Evolutionary conservation across 805 yeast species (phyloP).

Genomic region (Ogataea polymorpha): DNA sequence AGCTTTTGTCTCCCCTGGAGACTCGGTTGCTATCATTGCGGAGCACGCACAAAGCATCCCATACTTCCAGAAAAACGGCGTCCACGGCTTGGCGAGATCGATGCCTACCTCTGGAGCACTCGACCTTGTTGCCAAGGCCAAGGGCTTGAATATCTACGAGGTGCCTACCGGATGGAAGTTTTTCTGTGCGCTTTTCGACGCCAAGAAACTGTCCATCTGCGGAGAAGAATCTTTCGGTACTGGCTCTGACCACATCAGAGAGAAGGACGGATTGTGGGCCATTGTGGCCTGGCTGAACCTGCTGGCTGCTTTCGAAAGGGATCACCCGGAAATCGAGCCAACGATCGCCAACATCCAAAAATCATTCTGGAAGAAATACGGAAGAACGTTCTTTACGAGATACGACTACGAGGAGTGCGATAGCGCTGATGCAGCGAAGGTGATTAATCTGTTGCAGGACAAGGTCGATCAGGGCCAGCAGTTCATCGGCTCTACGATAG

Average conservation of each 20-base stretch:
- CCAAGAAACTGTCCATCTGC: constrained; percentile 88
- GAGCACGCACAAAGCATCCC: constrained; percentile 89
- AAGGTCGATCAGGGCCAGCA: constrained; percentile 32
- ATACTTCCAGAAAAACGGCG: constrained; percentile 82
- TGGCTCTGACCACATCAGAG: constrained; percentile 95
- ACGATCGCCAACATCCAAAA: constrained; percentile 78
- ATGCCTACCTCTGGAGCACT: constrained; percentile 97
- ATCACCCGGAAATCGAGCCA: constrained; percentile 45
- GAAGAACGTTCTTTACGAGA: constrained; percentile 95
- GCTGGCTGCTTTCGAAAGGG: constrained; percentile 71
- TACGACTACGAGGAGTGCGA: constrained; percentile 88
- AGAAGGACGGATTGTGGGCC: constrained; percentile 98
- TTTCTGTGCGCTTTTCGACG: constrained; percentile 93
- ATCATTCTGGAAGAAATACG: constrained; percentile 87
- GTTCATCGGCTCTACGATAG: constrained; percentile 52
- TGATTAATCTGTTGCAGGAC: constrained; percentile 52
- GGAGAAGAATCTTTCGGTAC: constrained; percentile 99
- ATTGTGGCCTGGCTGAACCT: constrained; percentile 95
- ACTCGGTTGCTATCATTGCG: constrained; percentile 94
- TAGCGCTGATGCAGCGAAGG: constrained; percentile 67
- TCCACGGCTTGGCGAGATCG: constrained; percentile 90
- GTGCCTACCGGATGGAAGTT: constrained; percentile 99
- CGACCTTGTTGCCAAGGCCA: constrained; percentile 81
- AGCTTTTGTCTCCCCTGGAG: constrained; percentile 97
- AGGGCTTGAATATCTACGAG: constrained; percentile 77